phyloP scores from a whole-genome alignment of 129 eudicot genomes.

The Erigeron canadensis region DNA sequence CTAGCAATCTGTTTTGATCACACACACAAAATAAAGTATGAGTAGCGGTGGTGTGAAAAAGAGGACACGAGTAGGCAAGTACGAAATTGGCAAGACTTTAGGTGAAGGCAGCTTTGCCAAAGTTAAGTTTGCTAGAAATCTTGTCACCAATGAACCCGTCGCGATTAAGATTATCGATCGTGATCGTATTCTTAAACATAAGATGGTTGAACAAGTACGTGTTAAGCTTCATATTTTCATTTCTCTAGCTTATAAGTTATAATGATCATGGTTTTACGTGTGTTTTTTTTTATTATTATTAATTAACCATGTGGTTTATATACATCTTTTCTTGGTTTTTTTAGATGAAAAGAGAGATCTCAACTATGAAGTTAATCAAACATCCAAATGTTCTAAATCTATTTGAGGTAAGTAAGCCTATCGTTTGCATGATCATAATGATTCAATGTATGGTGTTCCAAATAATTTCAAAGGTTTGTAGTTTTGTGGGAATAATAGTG shows the following conservation, averaged over 20 bases:
- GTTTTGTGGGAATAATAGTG: background rate
- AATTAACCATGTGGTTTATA: background rate
- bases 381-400: slow-evolving; percentile 82
- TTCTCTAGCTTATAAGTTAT: background rate
- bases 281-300: background rate
- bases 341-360: slow-evolving; percentile 85
- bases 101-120: slow-evolving; percentile 94
- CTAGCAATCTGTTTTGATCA: background rate
- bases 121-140: slow-evolving; percentile 71
- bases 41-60: slow-evolving; percentile 31
- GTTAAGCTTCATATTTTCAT: background rate
- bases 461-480: background rate
- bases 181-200: slow-evolving; percentile 66
- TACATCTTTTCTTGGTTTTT: background rate
- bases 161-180: slow-evolving; percentile 91
- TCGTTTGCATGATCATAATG: too few species aligned
- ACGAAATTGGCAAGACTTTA: slow-evolving; percentile 76
- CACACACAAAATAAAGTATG: slow-evolving; percentile 15
- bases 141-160: slow-evolving; percentile 50
- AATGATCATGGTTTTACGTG: background rate
- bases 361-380: slow-evolving; percentile 86
- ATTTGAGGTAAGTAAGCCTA: slow-evolving; percentile 53
- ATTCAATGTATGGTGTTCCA: background rate
- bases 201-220: slow-evolving; percentile 76
- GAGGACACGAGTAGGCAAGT: slow-evolving; percentile 67